phyloP scores from a whole-genome alignment of 1,139 yeast species.

The Zhuliangozyma parablackwelliae region DNA sequence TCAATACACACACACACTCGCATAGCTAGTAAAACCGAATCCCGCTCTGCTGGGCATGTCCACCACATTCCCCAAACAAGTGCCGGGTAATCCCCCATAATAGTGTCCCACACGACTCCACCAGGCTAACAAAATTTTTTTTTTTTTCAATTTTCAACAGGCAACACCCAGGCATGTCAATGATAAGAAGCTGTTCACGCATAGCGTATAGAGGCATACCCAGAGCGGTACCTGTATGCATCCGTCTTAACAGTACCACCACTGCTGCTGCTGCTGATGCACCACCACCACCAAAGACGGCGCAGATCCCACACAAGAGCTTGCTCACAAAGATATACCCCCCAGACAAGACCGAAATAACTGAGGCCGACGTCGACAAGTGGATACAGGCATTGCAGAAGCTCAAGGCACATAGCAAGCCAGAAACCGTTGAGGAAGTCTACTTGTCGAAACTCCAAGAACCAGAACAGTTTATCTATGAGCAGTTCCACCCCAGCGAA shows the following conservation, averaged over 20 bases:
- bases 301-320: constrained; percentile 6
- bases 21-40: too few relatives aligned
- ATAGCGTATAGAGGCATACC: constrained; percentile 4
- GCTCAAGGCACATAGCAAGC: constrained; percentile 34
- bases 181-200: constrained; percentile 12
- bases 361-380: constrained; percentile 58
- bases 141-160: not conserved
- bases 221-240: constrained; percentile 2
- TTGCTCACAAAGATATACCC: constrained; percentile 39
- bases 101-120: too few relatives aligned
- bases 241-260: constrained; percentile 1
- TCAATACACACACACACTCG: too few relatives aligned
- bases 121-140: constrained; percentile 6
- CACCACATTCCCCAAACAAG: too few relatives aligned
- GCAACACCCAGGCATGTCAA: constrained; percentile 6
- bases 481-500: constrained; percentile 49
- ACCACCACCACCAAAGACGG: too few relatives aligned
- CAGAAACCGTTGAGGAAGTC: constrained; percentile 39
- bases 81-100: too few relatives aligned
- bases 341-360: constrained; percentile 31
- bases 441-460: constrained; percentile 37
- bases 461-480: constrained; percentile 34
- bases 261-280: too few relatives aligned
- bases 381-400: constrained; percentile 62
- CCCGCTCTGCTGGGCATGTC: too few relatives aligned